phyloP scores from a whole-genome alignment of 1,139 yeast genomes.

The Meyerozyma smithsonii region DNA sequence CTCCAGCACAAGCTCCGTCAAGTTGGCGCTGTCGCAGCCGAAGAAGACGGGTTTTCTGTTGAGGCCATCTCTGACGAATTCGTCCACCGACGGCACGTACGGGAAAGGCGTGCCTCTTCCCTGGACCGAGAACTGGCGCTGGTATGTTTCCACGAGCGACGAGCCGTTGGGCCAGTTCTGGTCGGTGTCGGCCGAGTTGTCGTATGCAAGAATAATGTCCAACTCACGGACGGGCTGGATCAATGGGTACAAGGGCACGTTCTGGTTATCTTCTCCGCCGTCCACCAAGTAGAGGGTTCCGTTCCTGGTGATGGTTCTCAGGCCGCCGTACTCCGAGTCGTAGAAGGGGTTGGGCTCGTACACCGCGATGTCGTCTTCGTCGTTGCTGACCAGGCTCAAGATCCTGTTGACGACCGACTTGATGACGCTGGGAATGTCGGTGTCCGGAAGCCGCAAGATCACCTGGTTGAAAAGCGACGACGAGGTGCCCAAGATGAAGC shows the following conservation, averaged over 20 bases:
- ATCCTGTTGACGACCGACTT: conserved; percentile 15
- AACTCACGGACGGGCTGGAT: conserved; percentile 21
- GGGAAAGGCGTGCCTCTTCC: conserved; percentile 31
- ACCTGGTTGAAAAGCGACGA: conserved; percentile 36
- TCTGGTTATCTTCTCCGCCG: conserved; percentile 32
- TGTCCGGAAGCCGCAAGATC: conserved; percentile 20
- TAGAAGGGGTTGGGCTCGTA: conserved; percentile 22
- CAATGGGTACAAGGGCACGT: conserved; percentile 26
- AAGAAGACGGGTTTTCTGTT: conserved; percentile 44
- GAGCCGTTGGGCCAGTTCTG: conserved; percentile 33
- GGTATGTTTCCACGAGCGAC: conserved; percentile 28
- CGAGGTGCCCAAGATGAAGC: conserved; percentile 43
- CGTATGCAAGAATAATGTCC: conserved; percentile 27
- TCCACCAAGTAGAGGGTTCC: conserved; percentile 22
- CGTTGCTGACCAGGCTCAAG: conserved; percentile 5
- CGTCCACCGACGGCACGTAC: conserved; percentile 29
- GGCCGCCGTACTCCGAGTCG: conserved; percentile 11
- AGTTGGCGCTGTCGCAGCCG: conserved; percentile 44
- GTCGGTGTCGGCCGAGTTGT: conserved; percentile 25
- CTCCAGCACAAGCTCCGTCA: conserved; percentile 21
- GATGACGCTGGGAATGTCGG: conserved; percentile 15
- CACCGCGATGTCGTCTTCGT: conserved; percentile 19
- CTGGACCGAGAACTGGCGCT: conserved; percentile 24
- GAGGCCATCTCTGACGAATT: conserved; percentile 23
- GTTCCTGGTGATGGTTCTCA: conserved; percentile 13